phyloP scores from a whole-genome alignment of 805 yeast genomes.

The Metschnikowia corniflorae region DNA sequence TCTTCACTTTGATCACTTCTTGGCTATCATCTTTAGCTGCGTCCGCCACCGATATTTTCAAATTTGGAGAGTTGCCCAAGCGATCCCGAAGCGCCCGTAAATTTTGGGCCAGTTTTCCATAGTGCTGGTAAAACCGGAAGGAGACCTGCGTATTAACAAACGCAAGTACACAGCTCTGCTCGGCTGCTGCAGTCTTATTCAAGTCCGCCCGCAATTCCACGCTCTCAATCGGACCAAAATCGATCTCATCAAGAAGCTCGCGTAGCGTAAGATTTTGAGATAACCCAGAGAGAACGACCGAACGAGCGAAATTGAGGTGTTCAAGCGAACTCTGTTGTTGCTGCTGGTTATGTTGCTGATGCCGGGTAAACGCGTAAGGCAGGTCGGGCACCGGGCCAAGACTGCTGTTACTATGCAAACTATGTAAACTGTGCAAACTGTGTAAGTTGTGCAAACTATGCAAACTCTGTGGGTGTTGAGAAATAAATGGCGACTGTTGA shows the following conservation, averaged over 20 bases:
- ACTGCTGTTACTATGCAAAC: background rate
- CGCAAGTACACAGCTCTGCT: constrained; percentile 33
- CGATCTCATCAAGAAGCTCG: constrained; percentile 43
- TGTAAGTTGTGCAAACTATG: background rate
- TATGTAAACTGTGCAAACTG: background rate
- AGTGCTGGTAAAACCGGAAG: constrained; percentile 31
- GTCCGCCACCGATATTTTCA: constrained; percentile 28
- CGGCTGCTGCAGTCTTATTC: constrained; percentile 7
- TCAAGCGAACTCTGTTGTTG: constrained; percentile 19
- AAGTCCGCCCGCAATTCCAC: constrained; percentile 18
- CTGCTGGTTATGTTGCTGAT: no score
- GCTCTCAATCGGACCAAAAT: constrained; percentile 62
- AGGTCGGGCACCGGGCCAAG: background rate
- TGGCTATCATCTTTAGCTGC: background rate
- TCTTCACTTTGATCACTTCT: constrained; percentile 32
- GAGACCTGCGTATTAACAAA: constrained; percentile 35
- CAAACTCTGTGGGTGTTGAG: constrained; percentile 1
- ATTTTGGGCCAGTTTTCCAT: constrained; percentile 25
- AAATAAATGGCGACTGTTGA: constrained; percentile 12
- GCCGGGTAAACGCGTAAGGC: background rate
- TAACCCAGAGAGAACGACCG: constrained; percentile 32
- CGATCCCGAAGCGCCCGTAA: constrained; percentile 23
- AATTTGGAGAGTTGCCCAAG: constrained; percentile 25
- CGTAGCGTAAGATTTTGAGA: constrained; percentile 23
- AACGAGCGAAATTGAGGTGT: constrained; percentile 35